Base-by-base conservation (phyloP, 108 stramenopile species). In the Nitzschia sp. region DNA sequence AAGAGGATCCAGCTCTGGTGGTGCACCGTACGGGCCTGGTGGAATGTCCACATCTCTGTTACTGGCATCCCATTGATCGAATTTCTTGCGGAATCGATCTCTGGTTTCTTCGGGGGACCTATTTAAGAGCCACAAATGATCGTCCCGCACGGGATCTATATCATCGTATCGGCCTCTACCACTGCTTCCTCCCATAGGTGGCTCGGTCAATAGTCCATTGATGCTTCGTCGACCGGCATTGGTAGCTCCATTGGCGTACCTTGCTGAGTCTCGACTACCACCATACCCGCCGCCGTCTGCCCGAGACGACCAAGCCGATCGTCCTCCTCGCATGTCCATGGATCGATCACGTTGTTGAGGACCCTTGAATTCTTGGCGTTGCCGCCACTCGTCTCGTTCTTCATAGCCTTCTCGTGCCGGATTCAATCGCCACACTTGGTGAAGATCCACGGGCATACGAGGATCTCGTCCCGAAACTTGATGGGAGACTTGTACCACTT, bases 401-500 rank as follows among this genome's bases (percentile, higher is more conserved):
- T 50, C 48, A 50, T 50, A 50, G 21, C 48, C 48, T 4, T 50
- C 48, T 4, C 48, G 19, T 4, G 48, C 13, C 21, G 48, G 48
- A 19, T 4, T 21, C 48, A 50, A 50, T 4, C 48, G 48, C 48
- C 48, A 50, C 4, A 50, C 48, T 50, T 50, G 48, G 21, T 50
- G 48, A 11, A 19, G 48, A 50, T 50, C 48, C 8, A 50, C 19
- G 21, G 48, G 48, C 48, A 50, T 50, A n/a, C 48, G 48, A 50
- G 48, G 48, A 50, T 50, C 48, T 8, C 48, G 48, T 4, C 48
- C 48, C 13, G 19, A 21, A 4, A 75, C 62, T n/a, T 75, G 69
- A 53, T 75, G 74, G 1, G 68, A 70, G 0, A 69, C 62, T 38
- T 61, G 58, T 2, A 75, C 59, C 62, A 75, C 35, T 55, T 75